These are phyloP conservation scores for Aspergillus avenaceus DNA, from an alignment of 495 filamentous ascomycete genomes.

Conservation along the genomic window DNA sequence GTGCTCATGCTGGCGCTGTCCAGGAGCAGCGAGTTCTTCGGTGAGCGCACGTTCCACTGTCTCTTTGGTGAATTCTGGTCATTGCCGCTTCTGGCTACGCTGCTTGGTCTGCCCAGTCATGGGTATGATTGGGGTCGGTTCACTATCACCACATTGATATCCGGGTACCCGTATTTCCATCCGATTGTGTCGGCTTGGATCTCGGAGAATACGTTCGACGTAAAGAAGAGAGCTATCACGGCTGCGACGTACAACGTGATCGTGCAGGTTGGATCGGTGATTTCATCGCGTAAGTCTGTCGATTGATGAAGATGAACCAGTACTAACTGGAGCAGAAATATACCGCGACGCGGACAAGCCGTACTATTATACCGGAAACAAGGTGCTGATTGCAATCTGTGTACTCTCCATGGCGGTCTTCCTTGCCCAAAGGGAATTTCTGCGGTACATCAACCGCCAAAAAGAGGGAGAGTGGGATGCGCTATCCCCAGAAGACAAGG, in stretches of 20 bases:
- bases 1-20: slow-evolving; percentile 40
- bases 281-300: slow-evolving; percentile 20
- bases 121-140: slow-evolving; percentile 39
- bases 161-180: slow-evolving; percentile 45
- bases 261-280: slow-evolving; percentile 34
- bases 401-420: slow-evolving; percentile 28
- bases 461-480: slow-evolving; percentile 34
- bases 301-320: neutral
- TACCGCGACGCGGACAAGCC: slow-evolving; percentile 31
- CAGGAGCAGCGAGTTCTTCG: slow-evolving; percentile 38
- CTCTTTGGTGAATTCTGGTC: slow-evolving; percentile 43
- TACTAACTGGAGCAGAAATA: slow-evolving; percentile 21
- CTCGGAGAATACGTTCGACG: slow-evolving; percentile 37
- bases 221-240: slow-evolving; percentile 37
- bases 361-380: slow-evolving; percentile 38
- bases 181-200: slow-evolving; percentile 39
- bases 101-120: slow-evolving; percentile 29
- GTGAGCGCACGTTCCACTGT: slow-evolving; percentile 42
- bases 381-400: slow-evolving; percentile 30
- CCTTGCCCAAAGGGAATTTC: slow-evolving; percentile 23
- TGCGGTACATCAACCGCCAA: slow-evolving; percentile 28
- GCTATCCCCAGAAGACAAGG: slow-evolving; percentile 28
- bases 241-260: slow-evolving; percentile 43
- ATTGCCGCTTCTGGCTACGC: slow-evolving; percentile 37
- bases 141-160: slow-evolving; percentile 34